A percentile compares a stretch with the other conserved stretches of the same genome.
These are phyloP conservation scores for Erysimum pusillum DNA, from an alignment of 441 rosid genomes.

Conservation along the genomic window DNA sequence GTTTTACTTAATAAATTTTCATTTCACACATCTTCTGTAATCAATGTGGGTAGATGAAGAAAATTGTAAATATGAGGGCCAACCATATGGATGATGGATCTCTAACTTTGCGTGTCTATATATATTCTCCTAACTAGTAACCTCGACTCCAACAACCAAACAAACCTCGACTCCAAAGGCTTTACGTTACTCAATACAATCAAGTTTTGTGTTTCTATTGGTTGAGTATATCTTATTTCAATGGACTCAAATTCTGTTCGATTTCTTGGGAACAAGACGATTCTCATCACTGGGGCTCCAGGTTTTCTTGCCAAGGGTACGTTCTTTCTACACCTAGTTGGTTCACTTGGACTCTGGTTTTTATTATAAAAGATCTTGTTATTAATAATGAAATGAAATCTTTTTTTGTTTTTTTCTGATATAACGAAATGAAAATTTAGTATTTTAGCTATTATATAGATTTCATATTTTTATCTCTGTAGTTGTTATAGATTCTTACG, in stretches of 20 bases:
- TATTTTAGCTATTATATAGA: too few species aligned
- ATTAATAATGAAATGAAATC: not conserved
- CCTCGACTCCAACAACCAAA: constrained; percentile 27
- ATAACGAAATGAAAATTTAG: too few species aligned
- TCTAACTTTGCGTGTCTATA: constrained; percentile 27
- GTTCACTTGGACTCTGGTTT: not conserved
- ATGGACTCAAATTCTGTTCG: constrained; percentile 42
- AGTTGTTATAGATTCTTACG: too few species aligned
- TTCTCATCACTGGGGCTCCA: constrained; percentile 63
- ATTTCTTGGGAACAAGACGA: constrained; percentile 43
- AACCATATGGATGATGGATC: constrained; percentile 11
- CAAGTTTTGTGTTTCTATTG: constrained; percentile 26
- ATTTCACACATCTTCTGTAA: constrained; percentile 24
- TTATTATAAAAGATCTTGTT: not conserved
- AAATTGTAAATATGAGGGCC: constrained; percentile 20
- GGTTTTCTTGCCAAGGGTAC: constrained; percentile 69
- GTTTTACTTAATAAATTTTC: not conserved
- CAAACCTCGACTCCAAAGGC: constrained; percentile 31
- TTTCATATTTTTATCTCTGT: too few species aligned
- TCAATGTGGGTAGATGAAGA: constrained; percentile 44
- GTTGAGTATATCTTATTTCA: constrained; percentile 19
- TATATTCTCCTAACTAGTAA: constrained; percentile 14
- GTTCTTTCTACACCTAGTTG: constrained; percentile 15
- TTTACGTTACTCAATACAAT: constrained; percentile 18
- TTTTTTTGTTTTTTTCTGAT: too few species aligned